A percentile compares a stretch with the other conserved stretches of the same genome.
phyloP scores from a whole-genome alignment of 1,284 basidiomycete species.

The Ceratobasidium sp. region DNA sequence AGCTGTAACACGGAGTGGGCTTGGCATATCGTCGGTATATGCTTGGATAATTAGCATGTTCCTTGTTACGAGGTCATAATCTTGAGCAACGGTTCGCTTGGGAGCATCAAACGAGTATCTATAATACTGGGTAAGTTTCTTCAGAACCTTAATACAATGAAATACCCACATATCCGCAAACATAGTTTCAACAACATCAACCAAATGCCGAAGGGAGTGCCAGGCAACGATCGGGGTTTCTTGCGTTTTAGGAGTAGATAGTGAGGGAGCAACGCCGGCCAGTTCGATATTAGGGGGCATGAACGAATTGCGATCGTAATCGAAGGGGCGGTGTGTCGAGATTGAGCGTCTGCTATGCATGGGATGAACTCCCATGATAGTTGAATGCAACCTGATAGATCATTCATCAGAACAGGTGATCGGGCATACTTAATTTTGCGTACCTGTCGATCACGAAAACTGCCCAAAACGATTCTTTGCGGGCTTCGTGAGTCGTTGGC shows the following conservation, averaged over 20 bases:
- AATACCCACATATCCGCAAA: constrained; percentile 30
- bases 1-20: constrained; percentile 17
- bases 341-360: constrained; percentile 30
- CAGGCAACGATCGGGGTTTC: constrained; percentile 33
- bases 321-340: constrained; percentile 23
- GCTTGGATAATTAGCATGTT: constrained; percentile 36
- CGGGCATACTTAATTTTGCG: not conserved
- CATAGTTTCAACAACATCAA: constrained; percentile 35
- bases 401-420: not conserved
- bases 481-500: not conserved
- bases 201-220: constrained; percentile 15
- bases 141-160: not conserved
- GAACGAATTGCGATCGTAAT: not conserved
- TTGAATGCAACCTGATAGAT: constrained; percentile 14
- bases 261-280: not conserved
- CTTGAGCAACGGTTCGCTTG: constrained; percentile 24
- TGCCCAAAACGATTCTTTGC: constrained; percentile 33
- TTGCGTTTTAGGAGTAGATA: constrained; percentile 6
- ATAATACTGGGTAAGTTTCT: not conserved
- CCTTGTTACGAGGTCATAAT: constrained; percentile 42
- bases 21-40: constrained; percentile 33
- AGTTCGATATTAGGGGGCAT: not conserved
- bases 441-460: constrained; percentile 35
- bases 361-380: constrained; percentile 35
- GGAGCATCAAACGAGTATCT: constrained; percentile 41